Evolutionary conservation across 2,329 filamentous ascomycete species (phyloP), one percentile per base, ranked within the genome.

Genomic region (Clonostachys rhizophaga): DNA sequence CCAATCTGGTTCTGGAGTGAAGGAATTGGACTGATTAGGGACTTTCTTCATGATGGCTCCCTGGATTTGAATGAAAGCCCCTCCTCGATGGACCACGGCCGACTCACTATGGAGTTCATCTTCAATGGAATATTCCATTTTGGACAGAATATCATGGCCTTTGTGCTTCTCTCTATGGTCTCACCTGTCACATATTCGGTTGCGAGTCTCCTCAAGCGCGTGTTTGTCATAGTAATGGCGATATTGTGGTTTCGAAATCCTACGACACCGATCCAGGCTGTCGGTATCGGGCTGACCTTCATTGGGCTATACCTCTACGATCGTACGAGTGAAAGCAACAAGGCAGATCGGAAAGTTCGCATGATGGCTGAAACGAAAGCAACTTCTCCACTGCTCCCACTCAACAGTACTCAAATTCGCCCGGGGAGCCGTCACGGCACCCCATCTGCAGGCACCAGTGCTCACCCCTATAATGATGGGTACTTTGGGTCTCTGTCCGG

Each of bases 121-220:
- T 97, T 99, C 76, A 99, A 99, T 65, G 94, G 94, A 47, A 86
- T 90, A 5, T 96, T 95, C 62, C 94, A 99, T 67, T 99, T 97
- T 65, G 89, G 83, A 14, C 94, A 99, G 61, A 96, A 95, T 61
- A 95, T 99, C 46, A 79, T 99, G 47, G 94, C 94, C 0, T 99
- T 99, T 62, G 76, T 96, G 18, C 76, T 99, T 6, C 75, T 99
- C 7, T 96, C 91, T 46, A 87, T 96, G 73, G 87, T 97, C 12
- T 95, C 91, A 1, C 94, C 94, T 0, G 94, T 99, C 36, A 97
- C 94, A 0, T 99, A 99, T 71, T 96, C 90, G 0, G 92, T 99
- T 36, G 94, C 94, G 35, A 95, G 88, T 48, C 75, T 99, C 51
- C 94, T 99, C 68, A 99, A 99, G 71, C 87, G 94, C 43, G 94